phyloP scores from a whole-genome alignment of 257 asterid species.

The Lycium ferocissimum region DNA sequence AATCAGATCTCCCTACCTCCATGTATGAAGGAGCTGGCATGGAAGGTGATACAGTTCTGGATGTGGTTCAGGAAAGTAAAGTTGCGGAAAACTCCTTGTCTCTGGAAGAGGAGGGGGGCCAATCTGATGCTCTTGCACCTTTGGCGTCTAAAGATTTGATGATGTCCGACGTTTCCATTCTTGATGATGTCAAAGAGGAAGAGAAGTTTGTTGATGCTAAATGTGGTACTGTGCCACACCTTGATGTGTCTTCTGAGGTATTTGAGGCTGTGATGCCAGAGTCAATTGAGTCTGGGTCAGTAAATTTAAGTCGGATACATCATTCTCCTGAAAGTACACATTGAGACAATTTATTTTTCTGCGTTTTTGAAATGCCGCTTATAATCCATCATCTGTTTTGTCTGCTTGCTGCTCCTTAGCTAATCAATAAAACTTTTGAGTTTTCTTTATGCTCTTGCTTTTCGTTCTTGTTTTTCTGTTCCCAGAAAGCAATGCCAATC shows the following conservation, averaged over 20 bases:
- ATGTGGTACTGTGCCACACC: conserved; percentile 53
- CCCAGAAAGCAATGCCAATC: neutral
- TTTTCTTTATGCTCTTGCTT: conserved; percentile 17
- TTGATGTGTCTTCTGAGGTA: conserved; percentile 68
- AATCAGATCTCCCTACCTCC: conserved; percentile 38
- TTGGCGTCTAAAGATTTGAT: conserved; percentile 38
- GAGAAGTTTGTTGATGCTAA: conserved; percentile 54
- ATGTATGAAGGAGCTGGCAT: conserved; percentile 25
- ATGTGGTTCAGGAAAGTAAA: conserved; percentile 33
- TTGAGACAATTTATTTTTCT: conserved; percentile 82
- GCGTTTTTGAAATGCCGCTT: conserved; percentile 60
- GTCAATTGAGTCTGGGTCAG: conserved; percentile 70
- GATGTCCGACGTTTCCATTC: neutral
- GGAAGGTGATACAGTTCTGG: conserved; percentile 39
- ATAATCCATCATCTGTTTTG: conserved; percentile 44
- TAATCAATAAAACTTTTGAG: conserved; percentile 58
- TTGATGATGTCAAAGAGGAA: conserved; percentile 43
- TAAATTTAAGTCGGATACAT: conserved; percentile 97
- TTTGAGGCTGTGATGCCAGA: conserved; percentile 76
- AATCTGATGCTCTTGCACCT: conserved; percentile 39
- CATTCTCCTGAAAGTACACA: conserved; percentile 99
- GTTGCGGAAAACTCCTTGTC: conserved; percentile 31
- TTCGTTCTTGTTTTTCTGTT: neutral
- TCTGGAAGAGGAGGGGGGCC: conserved; percentile 46
- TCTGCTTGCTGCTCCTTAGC: conserved; percentile 56